Percentiles rank a stretch among this genome's conserved stretches.
These are phyloP conservation scores for Ophiostoma himal-ulmi DNA, from an alignment of 2,329 filamentous ascomycete genomes.

Conservation along the genomic window DNA sequence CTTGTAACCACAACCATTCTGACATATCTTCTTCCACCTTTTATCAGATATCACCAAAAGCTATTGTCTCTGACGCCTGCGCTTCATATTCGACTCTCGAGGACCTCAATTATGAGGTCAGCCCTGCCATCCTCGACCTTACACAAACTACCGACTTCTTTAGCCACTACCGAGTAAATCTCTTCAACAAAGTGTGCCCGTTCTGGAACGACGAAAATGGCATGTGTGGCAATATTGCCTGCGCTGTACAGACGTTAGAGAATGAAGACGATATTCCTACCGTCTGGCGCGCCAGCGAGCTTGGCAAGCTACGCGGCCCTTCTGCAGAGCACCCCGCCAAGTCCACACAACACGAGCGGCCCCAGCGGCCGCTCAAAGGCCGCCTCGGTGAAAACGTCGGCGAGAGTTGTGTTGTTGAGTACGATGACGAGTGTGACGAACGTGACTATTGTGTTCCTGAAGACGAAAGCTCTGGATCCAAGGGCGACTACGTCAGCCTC, in stretches of 20 bases:
- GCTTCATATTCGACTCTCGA: constrained; percentile 90
- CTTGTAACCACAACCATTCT: constrained; percentile 12
- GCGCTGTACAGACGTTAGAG: constrained; percentile 89
- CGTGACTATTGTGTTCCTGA: constrained; percentile 95
- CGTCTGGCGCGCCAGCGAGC: constrained; percentile 85
- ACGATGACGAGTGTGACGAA: constrained; percentile 94
- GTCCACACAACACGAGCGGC: constrained; percentile 63
- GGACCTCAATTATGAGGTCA: constrained; percentile 68
- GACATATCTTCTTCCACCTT: background rate
- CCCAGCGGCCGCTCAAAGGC: constrained; percentile 70
- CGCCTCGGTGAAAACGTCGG: constrained; percentile 78
- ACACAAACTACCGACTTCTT: constrained; percentile 93
- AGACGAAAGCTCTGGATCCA: constrained; percentile 77
- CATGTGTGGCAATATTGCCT: constrained; percentile 95
- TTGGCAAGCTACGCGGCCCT: constrained; percentile 87
- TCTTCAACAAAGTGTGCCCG: constrained; percentile 90
- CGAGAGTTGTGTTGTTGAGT: constrained; percentile 95
- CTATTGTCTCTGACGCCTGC: constrained; percentile 90
- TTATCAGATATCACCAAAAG: constrained; percentile 73
- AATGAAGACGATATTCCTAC: constrained; percentile 90
- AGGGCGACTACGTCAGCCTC: constrained; percentile 94
- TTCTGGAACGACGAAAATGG: constrained; percentile 93
- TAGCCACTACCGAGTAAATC: constrained; percentile 90
- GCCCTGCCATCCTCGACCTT: constrained; percentile 71
- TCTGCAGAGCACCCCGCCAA: constrained; percentile 82